phyloP scores from a whole-genome alignment of 164 flowering plant genomes.

The Annona squamosa region DNA sequence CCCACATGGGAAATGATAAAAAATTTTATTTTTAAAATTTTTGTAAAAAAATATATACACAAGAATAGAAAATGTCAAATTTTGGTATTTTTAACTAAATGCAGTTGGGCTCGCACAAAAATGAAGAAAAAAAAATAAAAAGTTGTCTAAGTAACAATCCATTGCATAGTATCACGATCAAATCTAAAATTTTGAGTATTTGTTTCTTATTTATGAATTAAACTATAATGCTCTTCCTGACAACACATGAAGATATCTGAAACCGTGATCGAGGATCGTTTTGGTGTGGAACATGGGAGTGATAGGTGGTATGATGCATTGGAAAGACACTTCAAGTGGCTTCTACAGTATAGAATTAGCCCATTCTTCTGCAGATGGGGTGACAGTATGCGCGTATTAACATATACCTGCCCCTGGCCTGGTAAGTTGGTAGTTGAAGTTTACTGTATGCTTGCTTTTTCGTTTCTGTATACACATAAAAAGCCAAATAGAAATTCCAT shows the following conservation, averaged over 20 bases:
- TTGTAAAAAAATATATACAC: no score
- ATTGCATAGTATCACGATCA: no score
- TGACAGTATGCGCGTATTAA: constrained; percentile 82
- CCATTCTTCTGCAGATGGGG: constrained; percentile 99
- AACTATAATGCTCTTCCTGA: constrained; percentile 14
- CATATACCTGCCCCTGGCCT: constrained; percentile 96
- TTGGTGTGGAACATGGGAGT: constrained; percentile 83
- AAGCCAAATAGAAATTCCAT: background rate
- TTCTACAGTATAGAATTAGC: constrained; percentile 84
- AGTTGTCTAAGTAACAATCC: no score
- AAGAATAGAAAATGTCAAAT: no score
- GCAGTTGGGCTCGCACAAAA: no score
- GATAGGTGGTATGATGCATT: constrained; percentile 75
- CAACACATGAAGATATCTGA: constrained; percentile 63
- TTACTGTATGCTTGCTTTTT: background rate
- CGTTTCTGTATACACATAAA: background rate
- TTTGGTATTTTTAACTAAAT: no score
- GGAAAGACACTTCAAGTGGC: constrained; percentile 91
- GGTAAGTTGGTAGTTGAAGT: constrained; percentile 32
- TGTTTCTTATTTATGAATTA: no score
- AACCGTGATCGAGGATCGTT: constrained; percentile 97
- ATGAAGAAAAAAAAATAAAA: no score
- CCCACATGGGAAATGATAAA: no score
- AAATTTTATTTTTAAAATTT: no score
- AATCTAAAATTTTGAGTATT: no score